Evolutionary conservation across 768 basidiomycete species (phyloP), one percentile per base, ranked within the genome.

Genomic region (Suillus weaverae): DNA sequence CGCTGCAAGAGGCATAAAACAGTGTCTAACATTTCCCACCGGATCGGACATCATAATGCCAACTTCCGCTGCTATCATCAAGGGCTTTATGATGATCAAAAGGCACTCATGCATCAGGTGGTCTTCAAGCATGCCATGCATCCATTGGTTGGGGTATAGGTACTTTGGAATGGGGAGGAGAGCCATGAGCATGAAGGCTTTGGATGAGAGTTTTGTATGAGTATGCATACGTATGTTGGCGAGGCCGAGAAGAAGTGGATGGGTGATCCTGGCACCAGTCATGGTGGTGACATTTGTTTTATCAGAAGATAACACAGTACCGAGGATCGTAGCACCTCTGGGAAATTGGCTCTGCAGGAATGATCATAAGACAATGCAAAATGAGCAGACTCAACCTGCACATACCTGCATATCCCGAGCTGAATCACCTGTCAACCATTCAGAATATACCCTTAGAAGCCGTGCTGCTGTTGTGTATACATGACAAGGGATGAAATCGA

Each of bases 241-340:
- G 13, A 77, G 62, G 32, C 67, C 71, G 33, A 77, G 65, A 9
- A 77, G 66, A 20, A 77, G 64, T 0, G 77, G 78, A 63, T 78
- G 77, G 1, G 72, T 72, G 3, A 62, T 48, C 26, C 68, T 65
- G 43, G 71, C 69, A 22, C 77, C 77, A 26, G 72, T 75, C 64
- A 70, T 70, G 11, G 68, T 63, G 0, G 77, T 72, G 10, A 79
- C 71, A 61, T 70, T 69, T 20, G 78, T 77, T 63, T 79, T 79
- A 60, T 79, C 76, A 0, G 74, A 75, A 14, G 73, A 72, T 4
- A 72, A 59, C 16, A 79, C 67, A 2, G 68, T 62, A 5, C 76
- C 73, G 6, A 71, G 46, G 7, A 73, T 20, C 10, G 69, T 69
- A 18, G 67, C 64, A 36, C 67, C 71, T 38, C 10, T 22, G 4